Percentiles rank a stretch among this genome's conserved stretches.
Evolutionary conservation across 352 stramenopile genomes (phyloP).

Genomic region (Pythium dissotocum): DNA sequence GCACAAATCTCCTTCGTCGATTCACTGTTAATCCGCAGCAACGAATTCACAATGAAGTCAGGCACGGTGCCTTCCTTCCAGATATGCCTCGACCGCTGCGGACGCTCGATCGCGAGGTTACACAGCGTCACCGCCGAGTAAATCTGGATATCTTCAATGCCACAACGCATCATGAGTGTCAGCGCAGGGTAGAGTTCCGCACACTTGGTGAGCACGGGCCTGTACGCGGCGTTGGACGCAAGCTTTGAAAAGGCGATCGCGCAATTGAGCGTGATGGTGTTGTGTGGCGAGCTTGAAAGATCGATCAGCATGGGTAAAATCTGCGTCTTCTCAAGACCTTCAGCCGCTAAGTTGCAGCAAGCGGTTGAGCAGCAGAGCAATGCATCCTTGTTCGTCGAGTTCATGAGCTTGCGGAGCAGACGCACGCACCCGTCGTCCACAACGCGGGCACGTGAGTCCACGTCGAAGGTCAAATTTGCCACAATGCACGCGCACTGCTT

Average conservation of each 20-base stretch:
- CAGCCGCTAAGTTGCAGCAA: constrained; percentile 73
- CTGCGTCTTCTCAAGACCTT: constrained; percentile 68
- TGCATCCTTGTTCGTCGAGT: constrained; percentile 53
- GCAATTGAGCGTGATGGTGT: constrained; percentile 69
- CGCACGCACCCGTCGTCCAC: constrained; percentile 67
- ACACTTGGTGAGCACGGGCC: constrained; percentile 62
- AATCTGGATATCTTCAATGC: constrained; percentile 87
- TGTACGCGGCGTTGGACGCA: constrained; percentile 54
- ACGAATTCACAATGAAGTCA: constrained; percentile 89
- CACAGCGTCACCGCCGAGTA: constrained; percentile 87
- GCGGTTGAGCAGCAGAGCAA: constrained; percentile 70
- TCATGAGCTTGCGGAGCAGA: constrained; percentile 71
- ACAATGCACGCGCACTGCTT: constrained; percentile 64
- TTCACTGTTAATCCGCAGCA: constrained; percentile 88
- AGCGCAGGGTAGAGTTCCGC: constrained; percentile 73
- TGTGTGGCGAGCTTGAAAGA: constrained; percentile 60
- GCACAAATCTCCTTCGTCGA: constrained; percentile 89
- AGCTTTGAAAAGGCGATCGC: constrained; percentile 81
- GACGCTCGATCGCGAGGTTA: constrained; percentile 77
- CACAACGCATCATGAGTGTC: constrained; percentile 88
- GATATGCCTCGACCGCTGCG: constrained; percentile 61
- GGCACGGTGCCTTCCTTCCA: constrained; percentile 86
- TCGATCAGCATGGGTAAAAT: constrained; percentile 82
- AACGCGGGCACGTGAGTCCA: constrained; percentile 54
- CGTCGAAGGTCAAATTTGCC: constrained; percentile 78